Evolutionary conservation across 83 land plant genomes (phyloP).

Genomic region (Diphasiastrum complanatum): DNA sequence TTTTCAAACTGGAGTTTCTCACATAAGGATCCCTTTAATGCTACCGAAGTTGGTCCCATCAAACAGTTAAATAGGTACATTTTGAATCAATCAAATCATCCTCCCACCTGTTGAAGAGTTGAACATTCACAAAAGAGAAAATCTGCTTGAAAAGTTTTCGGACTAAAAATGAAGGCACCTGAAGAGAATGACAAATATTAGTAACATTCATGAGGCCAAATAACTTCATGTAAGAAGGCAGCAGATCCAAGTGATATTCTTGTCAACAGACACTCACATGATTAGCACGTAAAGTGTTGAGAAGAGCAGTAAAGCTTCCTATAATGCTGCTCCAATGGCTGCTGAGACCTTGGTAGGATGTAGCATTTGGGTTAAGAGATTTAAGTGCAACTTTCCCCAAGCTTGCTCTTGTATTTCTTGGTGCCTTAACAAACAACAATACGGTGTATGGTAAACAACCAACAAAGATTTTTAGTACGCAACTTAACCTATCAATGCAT

Average conservation of each 20-base stretch:
- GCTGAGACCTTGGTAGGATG: not conserved
- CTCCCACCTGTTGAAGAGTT: slow-evolving; percentile 17
- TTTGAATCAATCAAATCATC: not conserved
- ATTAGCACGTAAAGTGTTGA: slow-evolving; percentile 11
- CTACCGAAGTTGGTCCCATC: not conserved
- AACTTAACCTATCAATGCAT: not conserved
- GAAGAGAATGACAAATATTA: not conserved
- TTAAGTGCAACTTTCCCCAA: slow-evolving; percentile 4
- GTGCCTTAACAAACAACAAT: not conserved
- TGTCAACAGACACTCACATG: slow-evolving; percentile 1
- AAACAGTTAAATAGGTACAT: not conserved
- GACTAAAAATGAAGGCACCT: slow-evolving; percentile 7
- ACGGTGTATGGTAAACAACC: not conserved
- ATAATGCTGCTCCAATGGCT: slow-evolving; percentile 14
- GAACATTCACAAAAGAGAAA: slow-evolving; percentile 12
- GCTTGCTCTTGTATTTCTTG: not conserved
- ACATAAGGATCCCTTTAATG: not conserved
- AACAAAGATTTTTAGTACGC: not conserved
- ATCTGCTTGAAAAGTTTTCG: slow-evolving; percentile 14
- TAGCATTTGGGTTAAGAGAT: slow-evolving; percentile 7
- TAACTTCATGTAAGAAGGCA: not conserved
- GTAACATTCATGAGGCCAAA: not conserved
- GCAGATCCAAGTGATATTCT: not conserved
- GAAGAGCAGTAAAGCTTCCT: slow-evolving; percentile 1
- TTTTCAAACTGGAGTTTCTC: too few species aligned